phyloP scores from a whole-genome alignment of 306 rosid genomes.

The Vicia sativa region DNA sequence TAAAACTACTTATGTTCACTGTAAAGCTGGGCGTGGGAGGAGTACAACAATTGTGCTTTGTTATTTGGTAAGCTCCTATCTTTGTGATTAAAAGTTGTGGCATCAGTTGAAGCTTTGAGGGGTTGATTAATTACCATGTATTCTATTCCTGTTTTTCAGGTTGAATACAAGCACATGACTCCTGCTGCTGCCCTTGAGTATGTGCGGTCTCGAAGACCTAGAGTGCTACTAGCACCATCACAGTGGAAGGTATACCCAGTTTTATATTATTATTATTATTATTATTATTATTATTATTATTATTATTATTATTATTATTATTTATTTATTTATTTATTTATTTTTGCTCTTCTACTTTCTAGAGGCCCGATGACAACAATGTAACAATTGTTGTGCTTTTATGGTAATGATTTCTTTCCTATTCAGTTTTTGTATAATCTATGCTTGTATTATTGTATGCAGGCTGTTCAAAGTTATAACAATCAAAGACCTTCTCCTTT shows the following conservation, averaged over 20 bases:
- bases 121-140: constrained; percentile 4
- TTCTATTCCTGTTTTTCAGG: constrained; percentile 52
- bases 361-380: constrained; percentile 3
- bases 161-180: constrained; percentile 83
- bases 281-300: too few species aligned
- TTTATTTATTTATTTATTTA: background rate
- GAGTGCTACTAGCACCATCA: constrained; percentile 87
- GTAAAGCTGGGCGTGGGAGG: constrained; percentile 98
- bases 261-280: background rate
- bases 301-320: too few species aligned
- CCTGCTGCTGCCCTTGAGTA: constrained; percentile 82
- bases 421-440: constrained; percentile 18
- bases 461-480: constrained; percentile 92
- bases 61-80: constrained; percentile 69
- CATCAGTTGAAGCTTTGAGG: constrained; percentile 20
- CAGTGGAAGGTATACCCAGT: constrained; percentile 79
- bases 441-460: constrained; percentile 34
- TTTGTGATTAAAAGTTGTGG: constrained; percentile 16
- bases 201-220: constrained; percentile 86
- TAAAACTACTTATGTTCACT: constrained; percentile 89
- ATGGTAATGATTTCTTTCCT: constrained; percentile 10
- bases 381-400: constrained; percentile 1
- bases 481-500: constrained; percentile 42
- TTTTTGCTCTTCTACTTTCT: background rate
- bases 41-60: constrained; percentile 97